These are phyloP conservation scores for Blastomyces gilchristii DNA, from an alignment of 2,329 filamentous ascomycete species.

Conservation along the genomic window DNA sequence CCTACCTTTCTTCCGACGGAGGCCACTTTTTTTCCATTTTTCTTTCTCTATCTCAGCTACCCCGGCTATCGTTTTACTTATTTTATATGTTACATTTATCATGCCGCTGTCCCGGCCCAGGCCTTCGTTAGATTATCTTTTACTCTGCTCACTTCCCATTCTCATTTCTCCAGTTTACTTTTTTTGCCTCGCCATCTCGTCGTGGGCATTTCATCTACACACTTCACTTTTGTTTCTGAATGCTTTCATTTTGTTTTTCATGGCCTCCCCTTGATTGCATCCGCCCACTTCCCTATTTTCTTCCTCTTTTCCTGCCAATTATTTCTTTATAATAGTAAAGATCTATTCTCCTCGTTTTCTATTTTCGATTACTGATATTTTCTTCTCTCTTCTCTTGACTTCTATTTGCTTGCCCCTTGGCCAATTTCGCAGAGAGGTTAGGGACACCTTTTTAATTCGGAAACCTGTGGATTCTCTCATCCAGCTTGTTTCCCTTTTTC, in stretches of 20 bases:
- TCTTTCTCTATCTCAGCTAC: not conserved
- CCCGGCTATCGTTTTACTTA: not conserved
- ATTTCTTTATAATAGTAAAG: conserved; percentile 4
- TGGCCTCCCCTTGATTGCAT: not conserved
- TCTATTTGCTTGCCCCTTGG: not conserved
- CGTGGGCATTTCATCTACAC: not conserved
- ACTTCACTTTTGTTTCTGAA: not conserved
- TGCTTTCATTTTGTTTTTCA: not conserved
- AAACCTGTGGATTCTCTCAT: not conserved
- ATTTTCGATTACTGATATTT: not conserved
- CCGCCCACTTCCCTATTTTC: not conserved
- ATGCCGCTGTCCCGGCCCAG: not conserved
- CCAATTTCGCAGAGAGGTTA: not conserved
- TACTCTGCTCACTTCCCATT: not conserved
- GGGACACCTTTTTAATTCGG: not conserved
- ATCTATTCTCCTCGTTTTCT: not conserved
- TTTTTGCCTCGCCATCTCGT: not conserved
- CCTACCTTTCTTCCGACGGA: not conserved
- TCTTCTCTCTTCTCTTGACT: not conserved
- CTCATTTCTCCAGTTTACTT: not conserved
- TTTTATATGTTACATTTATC: not conserved
- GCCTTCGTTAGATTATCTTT: not conserved
- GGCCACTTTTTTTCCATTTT: not conserved
- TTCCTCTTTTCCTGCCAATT: not conserved
- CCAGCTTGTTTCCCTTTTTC: not conserved